Evolutionary conservation across 2,329 filamentous ascomycete genomes (phyloP), one percentile per base, ranked within the genome.

Genomic region (Diaporthe sp.): DNA sequence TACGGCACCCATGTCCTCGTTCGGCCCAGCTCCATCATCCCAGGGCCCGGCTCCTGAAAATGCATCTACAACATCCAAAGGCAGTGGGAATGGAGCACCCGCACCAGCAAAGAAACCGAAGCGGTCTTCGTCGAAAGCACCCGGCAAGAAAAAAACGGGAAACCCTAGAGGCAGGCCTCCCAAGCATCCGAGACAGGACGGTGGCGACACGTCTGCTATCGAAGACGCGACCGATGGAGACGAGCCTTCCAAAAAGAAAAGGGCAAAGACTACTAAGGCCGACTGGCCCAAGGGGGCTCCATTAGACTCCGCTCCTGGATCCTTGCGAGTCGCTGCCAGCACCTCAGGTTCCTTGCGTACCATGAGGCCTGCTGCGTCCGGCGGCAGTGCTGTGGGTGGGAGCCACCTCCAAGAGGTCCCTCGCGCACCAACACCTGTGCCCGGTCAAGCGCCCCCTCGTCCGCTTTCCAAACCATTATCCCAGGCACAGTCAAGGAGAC

Each of bases 311-410:
- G 92, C 92, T 42, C 90, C 92, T 13, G 95, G 97, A 67, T 97
- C 95, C 4, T 87, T 98, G 37, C 91, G 96, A 67, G 95, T 98
- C n/a, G 93, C 94, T 76, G 96, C 96, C 62, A 98, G 95, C 82
- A 98, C 94, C 22, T 94, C 96, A 60, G 95, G 95, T 57, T 98
- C 96, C 7, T 89, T 98, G 75, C 94, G 96, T 58, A 93, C 93
- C 65, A 94, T 98, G 83, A 91, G 95, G 60, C 96, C 96, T 74
- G 88, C 89, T 44, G 85, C 89, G 34, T 87, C 85, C 4, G 85
- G 84, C 37, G 87, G 88, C 25, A 77, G 76, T 13, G 76, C 72
- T 12, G 81, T 86, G 5, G 76, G 81, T 42, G 85, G 84, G 46
- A 88, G 83, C 65, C 91, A 94, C 79, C 84, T 94, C 7, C 93